A percentile compares a stretch with the other conserved stretches of the same genome.
phyloP scores from a whole-genome alignment of 306 rosid genomes.

The Quercus rubra region DNA sequence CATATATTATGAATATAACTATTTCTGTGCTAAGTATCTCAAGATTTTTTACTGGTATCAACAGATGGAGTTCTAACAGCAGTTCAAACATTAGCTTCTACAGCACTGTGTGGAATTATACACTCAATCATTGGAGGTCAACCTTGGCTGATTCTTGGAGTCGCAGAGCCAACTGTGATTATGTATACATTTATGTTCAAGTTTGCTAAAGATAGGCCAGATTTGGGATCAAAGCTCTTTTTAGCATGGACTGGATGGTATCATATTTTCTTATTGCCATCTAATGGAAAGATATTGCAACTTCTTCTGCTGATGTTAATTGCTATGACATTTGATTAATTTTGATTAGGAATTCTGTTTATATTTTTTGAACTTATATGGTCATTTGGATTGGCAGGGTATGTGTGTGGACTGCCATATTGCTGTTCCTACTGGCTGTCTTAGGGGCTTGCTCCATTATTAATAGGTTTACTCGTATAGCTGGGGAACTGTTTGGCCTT shows the following conservation, averaged over 20 bases:
- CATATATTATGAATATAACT: not conserved
- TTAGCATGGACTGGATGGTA: constrained; percentile 87
- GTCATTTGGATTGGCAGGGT: too few relatives aligned
- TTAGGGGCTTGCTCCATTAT: too few relatives aligned
- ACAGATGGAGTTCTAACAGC: constrained; percentile 77
- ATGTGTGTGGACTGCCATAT: too few relatives aligned
- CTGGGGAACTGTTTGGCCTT: too few relatives aligned
- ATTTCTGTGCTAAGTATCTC: not conserved
- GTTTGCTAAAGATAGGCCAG: constrained; percentile 66
- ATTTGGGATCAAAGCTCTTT: constrained; percentile 77
- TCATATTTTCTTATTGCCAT: not conserved
- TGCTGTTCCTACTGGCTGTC: too few relatives aligned
- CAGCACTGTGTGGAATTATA: constrained; percentile 76
- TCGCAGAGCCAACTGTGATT: constrained; percentile 82
- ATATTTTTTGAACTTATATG: too few relatives aligned
- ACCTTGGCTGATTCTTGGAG: constrained; percentile 79
- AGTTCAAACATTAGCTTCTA: constrained; percentile 84
- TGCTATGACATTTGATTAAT: too few relatives aligned
- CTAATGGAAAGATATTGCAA: constrained; percentile 1
- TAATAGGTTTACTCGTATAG: too few relatives aligned
- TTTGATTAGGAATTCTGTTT: too few relatives aligned
- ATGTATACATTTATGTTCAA: constrained; percentile 86
- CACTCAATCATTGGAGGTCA: constrained; percentile 83
- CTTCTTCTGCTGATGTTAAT: not conserved
- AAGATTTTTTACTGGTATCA: constrained; percentile 22